A percentile compares a stretch with the other conserved stretches of the same genome.
Conservation (phyloP, 768 basidiomycete genomes). For the Leccinum subgranulosum region DNA sequence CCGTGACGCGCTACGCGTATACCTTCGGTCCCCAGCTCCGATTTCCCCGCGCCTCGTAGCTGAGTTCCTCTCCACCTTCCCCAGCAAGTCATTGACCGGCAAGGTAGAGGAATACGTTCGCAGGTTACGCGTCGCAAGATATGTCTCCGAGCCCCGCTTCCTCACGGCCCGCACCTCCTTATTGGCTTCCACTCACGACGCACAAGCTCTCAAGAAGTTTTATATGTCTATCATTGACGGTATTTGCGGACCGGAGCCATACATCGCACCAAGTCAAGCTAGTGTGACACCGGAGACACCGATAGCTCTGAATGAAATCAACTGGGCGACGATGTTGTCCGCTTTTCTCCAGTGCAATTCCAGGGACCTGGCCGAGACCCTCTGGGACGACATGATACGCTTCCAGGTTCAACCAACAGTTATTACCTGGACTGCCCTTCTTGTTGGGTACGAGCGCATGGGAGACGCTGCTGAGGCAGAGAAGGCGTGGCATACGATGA, state of each 20-base stretch:
- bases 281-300: constrained; percentile 36
- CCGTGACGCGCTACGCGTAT: constrained; percentile 46
- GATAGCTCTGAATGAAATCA: constrained; percentile 51
- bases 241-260: constrained; percentile 49
- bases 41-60: constrained; percentile 35
- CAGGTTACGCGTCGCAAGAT: constrained; percentile 49
- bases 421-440: constrained; percentile 67
- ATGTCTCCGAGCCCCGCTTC: constrained; percentile 47
- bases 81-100: constrained; percentile 33
- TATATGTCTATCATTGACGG: constrained; percentile 53
- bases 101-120: constrained; percentile 46
- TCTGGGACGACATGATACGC: constrained; percentile 67
- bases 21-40: constrained; percentile 36
- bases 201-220: constrained; percentile 38
- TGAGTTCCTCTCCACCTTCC: constrained; percentile 40
- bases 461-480: constrained; percentile 52
- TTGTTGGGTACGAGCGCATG: constrained; percentile 57
- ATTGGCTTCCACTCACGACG: constrained; percentile 37
- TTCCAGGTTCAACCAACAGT: constrained; percentile 50
- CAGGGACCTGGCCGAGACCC: constrained; percentile 52
- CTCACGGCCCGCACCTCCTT: constrained; percentile 50
- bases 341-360: constrained; percentile 58
- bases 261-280: constrained; percentile 45
- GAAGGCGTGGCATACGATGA: constrained; percentile 64
- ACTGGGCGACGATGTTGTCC: constrained; percentile 65